A percentile compares a stretch with the other conserved stretches of the same genome.
Evolutionary conservation across 495 filamentous ascomycete genomes (phyloP).

Genomic region (Penicillium silybi): DNA sequence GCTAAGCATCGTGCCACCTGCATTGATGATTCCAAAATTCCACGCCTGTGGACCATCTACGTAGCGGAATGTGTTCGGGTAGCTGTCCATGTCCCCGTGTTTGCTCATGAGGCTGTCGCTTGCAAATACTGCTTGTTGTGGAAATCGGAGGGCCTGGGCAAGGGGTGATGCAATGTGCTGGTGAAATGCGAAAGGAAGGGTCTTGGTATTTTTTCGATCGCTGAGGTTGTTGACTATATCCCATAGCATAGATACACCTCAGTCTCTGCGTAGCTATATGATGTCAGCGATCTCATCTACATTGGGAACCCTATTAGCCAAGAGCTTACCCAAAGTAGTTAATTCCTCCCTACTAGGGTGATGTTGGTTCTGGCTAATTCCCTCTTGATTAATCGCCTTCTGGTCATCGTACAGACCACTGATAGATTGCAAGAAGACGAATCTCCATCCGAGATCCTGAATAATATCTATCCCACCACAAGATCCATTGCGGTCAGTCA

Average conservation of each 20-base stretch:
- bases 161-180: conserved; percentile 40
- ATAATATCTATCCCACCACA: background rate
- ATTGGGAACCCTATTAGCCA: background rate
- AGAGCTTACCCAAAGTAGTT: conserved; percentile 39
- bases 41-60: conserved; percentile 31
- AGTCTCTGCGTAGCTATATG: background rate
- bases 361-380: conserved; percentile 26
- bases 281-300: background rate
- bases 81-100: conserved; percentile 35
- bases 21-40: conserved; percentile 42
- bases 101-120: conserved; percentile 24
- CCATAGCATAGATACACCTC: conserved; percentile 26
- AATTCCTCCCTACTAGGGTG: conserved; percentile 26
- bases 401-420: conserved; percentile 38
- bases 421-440: conserved; percentile 36
- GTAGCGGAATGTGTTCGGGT: conserved; percentile 38
- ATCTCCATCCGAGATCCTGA: conserved; percentile 28
- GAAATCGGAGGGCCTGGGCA: conserved; percentile 38
- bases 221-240: conserved; percentile 33
- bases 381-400: conserved; percentile 25
- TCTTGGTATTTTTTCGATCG: conserved; percentile 31
- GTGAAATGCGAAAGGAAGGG: conserved; percentile 44
- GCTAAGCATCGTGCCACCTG: conserved; percentile 34
- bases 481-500: background rate
- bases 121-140: conserved; percentile 1